Base-by-base conservation (phyloP, 2,329 filamentous ascomycete species). In the Calonectria pteridis region DNA sequence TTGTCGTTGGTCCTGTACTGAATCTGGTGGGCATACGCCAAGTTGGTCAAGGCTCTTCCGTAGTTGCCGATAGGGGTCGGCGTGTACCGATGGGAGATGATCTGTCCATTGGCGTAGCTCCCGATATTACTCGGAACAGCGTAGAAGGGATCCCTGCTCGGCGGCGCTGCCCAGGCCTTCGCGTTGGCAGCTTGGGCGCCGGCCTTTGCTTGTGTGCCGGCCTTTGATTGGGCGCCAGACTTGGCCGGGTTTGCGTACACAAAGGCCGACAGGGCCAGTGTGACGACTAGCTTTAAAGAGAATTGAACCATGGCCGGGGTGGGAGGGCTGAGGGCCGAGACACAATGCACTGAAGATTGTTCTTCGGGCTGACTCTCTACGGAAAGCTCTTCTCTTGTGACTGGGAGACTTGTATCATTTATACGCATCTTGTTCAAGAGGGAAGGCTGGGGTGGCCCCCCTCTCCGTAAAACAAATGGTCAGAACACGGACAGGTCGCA, bases 1-100 rank as follows among this genome's bases (percentile, higher is more conserved):
- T 78, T 82, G 73, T 87, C 82, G 2, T 81, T 85, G 14, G 85
- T 85, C 11, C 84, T 81, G 73, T 86, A 87, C 2, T 87, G 80
- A 51, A 88, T 79, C 69, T 87, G 83, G 65, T 79, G 63, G 43
- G 66, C 75, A 3, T 64, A 67, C 6, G 77, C 29, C n/a, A 82
- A 73, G 58, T 75, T 74, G 29, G 73, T 35, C 11, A 78, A 69
- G 4, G 58, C 37, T 23, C 70, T 26, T 2, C 72, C 75, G 23
- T 79, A 81, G 9, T 75, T 77, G 10, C 73, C 73, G 53, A 82
- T 78, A 3, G 74, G 68, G 16, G 73, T 62, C 3, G 78, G 79
- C 26, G 79, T 74, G 31, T 33, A 55, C 4, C 80, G 75, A 23
- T 77, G 71, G 13, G 64, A 62, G 43, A 82, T 43, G 37, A 82